Percentiles rank a stretch among this genome's conserved stretches.
Conservation (phyloP, 2,329 filamentous ascomycete species). For the Cladosporium sp. region DNA sequence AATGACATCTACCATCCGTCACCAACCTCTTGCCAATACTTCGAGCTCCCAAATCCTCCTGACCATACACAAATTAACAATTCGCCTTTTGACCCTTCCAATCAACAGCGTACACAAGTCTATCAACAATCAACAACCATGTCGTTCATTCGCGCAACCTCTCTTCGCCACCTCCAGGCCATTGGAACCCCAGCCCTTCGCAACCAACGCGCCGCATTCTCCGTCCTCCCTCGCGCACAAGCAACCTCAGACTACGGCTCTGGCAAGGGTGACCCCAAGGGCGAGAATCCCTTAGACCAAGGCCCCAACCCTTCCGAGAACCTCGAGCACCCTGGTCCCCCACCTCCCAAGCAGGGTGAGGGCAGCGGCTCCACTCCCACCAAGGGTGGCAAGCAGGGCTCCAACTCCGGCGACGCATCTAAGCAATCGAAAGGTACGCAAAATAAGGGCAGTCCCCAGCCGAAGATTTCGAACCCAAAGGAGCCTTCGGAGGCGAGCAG, state of each 20-base stretch:
- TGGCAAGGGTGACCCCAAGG: constrained; percentile 38
- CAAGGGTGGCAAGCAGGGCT: constrained; percentile 5
- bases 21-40: not conserved
- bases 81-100: not conserved
- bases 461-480: constrained; percentile 39
- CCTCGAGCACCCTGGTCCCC: constrained; percentile 43
- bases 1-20: constrained; percentile 12
- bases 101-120: not conserved
- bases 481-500: constrained; percentile 30
- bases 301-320: constrained; percentile 36
- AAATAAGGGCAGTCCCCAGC: constrained; percentile 34
- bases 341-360: constrained; percentile 35
- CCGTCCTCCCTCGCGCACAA: constrained; percentile 31
- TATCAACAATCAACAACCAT: constrained; percentile 12
- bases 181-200: constrained; percentile 14
- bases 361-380: constrained; percentile 23
- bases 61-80: not conserved
- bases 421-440: constrained; percentile 15
- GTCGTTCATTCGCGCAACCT: constrained; percentile 19
- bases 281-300: constrained; percentile 41
- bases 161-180: constrained; percentile 18
- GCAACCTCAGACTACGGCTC: constrained; percentile 41
- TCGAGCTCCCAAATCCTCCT: not conserved
- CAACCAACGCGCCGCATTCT: constrained; percentile 18
- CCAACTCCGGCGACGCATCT: constrained; percentile 11